Conservation (phyloP, 2,329 filamentous ascomycete species). For the Exophiala spinifera region DNA sequence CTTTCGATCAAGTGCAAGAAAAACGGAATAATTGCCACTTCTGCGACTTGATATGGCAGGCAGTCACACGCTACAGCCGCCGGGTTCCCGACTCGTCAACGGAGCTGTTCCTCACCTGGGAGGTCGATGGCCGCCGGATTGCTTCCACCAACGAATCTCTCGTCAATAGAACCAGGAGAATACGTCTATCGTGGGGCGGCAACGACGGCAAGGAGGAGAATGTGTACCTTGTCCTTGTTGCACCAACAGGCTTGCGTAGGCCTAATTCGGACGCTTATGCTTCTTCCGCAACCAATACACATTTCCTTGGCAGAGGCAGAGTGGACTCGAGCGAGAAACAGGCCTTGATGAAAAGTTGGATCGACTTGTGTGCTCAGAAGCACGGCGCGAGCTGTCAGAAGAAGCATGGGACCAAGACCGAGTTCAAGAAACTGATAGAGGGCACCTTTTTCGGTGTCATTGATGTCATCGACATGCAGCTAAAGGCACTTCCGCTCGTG, state of each 20-base stretch:
- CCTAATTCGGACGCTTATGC: neutral
- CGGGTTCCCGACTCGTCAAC: no score
- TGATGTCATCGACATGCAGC: neutral
- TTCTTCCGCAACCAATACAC: neutral
- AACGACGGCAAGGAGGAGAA: neutral
- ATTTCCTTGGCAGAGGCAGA: neutral
- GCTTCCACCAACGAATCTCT: neutral
- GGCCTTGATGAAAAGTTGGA: neutral
- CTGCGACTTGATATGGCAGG: neutral
- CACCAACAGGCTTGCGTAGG: neutral
- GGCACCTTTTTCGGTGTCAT: neutral
- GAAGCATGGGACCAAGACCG: neutral
- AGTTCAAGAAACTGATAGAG: neutral
- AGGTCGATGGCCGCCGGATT: neutral
- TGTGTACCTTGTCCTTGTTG: neutral
- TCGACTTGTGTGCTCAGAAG: neutral
- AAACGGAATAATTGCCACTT: neutral
- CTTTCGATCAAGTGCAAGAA: no score
- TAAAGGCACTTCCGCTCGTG: neutral
- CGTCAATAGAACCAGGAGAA: neutral
- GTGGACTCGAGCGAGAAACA: neutral
- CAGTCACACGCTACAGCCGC: neutral
- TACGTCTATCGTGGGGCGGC: neutral
- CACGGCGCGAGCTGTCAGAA: neutral
- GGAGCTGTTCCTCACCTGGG: neutral